Conservation (phyloP, 2,329 filamentous ascomycete genomes). For the Xylaria sp. region DNA sequence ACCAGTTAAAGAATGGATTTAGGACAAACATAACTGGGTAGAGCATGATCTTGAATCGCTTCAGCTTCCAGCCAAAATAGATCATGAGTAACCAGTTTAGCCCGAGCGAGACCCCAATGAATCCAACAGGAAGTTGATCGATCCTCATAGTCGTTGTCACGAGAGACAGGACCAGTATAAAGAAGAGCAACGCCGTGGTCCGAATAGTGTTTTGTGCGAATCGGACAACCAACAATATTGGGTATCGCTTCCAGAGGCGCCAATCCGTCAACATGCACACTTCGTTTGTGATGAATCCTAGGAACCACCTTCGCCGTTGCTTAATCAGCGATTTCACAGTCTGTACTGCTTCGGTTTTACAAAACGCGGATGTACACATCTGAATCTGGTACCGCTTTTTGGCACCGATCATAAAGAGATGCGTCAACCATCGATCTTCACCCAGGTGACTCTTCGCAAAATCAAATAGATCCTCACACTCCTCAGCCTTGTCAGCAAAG, state of each 20-base stretch:
- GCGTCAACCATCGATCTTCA: conserved; percentile 96
- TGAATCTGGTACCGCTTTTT: conserved; percentile 95
- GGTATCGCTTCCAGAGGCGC: conserved; percentile 90
- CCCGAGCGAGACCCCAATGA: conserved; percentile 91
- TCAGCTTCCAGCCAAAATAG: conserved; percentile 89
- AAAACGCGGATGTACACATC: conserved; percentile 97
- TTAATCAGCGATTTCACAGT: conserved; percentile 87
- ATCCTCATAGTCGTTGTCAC: conserved; percentile 85
- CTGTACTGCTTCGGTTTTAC: conserved; percentile 97
- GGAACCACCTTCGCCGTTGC: conserved; percentile 94
- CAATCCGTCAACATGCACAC: conserved; percentile 97
- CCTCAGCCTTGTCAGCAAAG: conserved; percentile 95
- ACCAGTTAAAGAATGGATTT: conserved; percentile 98
- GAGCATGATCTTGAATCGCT: conserved; percentile 91
- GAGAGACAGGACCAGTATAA: conserved; percentile 89
- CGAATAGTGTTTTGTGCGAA: conserved; percentile 98
- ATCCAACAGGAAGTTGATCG: conserved; percentile 85
- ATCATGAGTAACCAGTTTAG: conserved; percentile 96
- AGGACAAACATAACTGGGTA: conserved; percentile 96
- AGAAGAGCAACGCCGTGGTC: conserved; percentile 92
- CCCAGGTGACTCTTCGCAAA: conserved; percentile 95
- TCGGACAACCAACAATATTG: conserved; percentile 83
- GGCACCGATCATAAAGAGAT: conserved; percentile 98
- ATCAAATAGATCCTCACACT: conserved; percentile 95
- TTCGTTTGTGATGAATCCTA: conserved; percentile 97